Evolutionary conservation across 2,329 filamentous ascomycete species (phyloP).

Genomic region (Diaporthe capsici): DNA sequence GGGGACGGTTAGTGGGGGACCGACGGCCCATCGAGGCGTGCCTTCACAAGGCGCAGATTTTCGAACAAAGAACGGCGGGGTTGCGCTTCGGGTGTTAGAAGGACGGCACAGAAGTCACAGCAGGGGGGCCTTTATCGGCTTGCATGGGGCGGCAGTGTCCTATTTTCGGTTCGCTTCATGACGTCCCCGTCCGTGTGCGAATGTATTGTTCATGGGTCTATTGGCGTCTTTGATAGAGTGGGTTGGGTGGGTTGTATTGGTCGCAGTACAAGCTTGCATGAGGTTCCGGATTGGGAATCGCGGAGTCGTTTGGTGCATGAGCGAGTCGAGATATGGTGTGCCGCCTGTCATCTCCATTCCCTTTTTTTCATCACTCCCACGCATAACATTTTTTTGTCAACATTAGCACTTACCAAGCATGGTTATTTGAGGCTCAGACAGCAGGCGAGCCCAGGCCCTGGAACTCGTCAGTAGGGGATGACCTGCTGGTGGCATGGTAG

Average conservation of each 20-base stretch:
- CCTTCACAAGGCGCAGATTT: not conserved
- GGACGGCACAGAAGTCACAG: slow-evolving; percentile 5
- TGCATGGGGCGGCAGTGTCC: slow-evolving; percentile 23
- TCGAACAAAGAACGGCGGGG: slow-evolving; percentile 26
- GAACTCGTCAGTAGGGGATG: not conserved
- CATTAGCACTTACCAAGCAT: slow-evolving; percentile 40
- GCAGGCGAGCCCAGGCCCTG: not conserved
- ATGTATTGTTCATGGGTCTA: slow-evolving; percentile 30
- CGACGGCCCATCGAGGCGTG: not conserved
- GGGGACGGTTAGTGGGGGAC: not conserved
- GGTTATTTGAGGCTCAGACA: slow-evolving; percentile 33
- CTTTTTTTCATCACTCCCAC: slow-evolving; percentile 32
- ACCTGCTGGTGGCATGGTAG: slow-evolving; percentile 11
- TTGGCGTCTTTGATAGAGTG: slow-evolving; percentile 39
- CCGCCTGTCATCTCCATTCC: slow-evolving; percentile 37
- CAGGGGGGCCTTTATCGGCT: not conserved
- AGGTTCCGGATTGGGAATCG: slow-evolving; percentile 21
- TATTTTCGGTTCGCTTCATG: slow-evolving; percentile 5
- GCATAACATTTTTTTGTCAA: slow-evolving; percentile 34
- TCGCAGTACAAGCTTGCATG: slow-evolving; percentile 40
- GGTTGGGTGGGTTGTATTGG: slow-evolving; percentile 32
- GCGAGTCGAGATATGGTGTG: slow-evolving; percentile 35
- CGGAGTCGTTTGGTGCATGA: slow-evolving; percentile 36
- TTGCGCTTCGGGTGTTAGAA: slow-evolving; percentile 3
- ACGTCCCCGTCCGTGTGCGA: slow-evolving; percentile 5